Percentiles rank a stretch among this genome's conserved stretches.
These are phyloP conservation scores for Casuarina glauca DNA, from an alignment of 306 rosid genomes.

Conservation along the genomic window DNA sequence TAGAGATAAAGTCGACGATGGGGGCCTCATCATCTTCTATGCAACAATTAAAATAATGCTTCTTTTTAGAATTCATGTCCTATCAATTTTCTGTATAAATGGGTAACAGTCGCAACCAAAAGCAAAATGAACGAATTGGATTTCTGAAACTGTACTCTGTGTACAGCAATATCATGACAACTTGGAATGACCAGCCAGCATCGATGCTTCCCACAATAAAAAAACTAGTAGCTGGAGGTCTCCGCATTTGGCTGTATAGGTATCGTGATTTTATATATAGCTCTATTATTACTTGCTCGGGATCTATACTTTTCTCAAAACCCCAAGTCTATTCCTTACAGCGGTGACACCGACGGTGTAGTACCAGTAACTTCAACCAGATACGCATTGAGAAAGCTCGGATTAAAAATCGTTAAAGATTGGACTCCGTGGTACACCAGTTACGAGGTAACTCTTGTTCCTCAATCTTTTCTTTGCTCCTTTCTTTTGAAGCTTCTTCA, in stretches of 20 bases:
- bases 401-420: slow-evolving; percentile 33
- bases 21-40: no score
- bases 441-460: slow-evolving; percentile 29
- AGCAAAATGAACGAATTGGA: no score
- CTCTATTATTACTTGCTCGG: not conserved
- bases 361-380: slow-evolving; percentile 51
- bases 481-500: not conserved
- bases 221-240: slow-evolving; percentile 45
- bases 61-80: no score
- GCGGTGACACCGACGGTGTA: slow-evolving; percentile 58
- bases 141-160: not conserved
- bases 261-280: not conserved
- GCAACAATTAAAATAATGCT: no score
- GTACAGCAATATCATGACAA: slow-evolving; percentile 22
- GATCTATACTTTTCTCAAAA: not conserved
- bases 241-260: slow-evolving; percentile 54
- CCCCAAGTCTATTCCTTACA: not conserved
- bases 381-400: slow-evolving; percentile 45
- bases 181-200: slow-evolving; percentile 39
- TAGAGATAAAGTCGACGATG: no score
- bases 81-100: no score
- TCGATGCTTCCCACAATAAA: slow-evolving; percentile 44
- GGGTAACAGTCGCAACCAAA: no score
- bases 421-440: slow-evolving; percentile 53
- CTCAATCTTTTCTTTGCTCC: not conserved